Evolutionary conservation across 306 rosid species (phyloP), one percentile per base, ranked within the genome.

Genomic region (Trifolium repens): DNA sequence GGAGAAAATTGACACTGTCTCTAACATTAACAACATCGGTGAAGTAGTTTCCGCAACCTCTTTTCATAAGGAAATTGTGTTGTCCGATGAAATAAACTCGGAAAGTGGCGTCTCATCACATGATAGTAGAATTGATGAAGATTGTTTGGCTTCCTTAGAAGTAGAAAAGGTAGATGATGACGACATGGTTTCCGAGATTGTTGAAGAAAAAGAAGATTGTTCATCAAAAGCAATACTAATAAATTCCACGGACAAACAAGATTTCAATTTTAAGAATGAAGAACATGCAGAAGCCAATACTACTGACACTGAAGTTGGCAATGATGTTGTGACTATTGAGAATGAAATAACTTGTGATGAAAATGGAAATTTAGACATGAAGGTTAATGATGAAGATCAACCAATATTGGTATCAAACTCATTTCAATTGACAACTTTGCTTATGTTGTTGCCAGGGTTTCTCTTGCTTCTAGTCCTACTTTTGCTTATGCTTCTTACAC

Each of bases 21-120:
- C 37, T 19, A 22, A 71, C 5, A 42, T 7, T 19, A 35, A 54
- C 19, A 52, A 3, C 65, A 22, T 19, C 3, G 12, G 10, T 53
- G 75, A 71, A 54, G 75, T 53, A 22, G 37, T 53, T 4, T 68
- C 42, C 4, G 22, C 57, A 26, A 46, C 43, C 13, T 61, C 67
- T 1, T 15, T 61, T 61, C 42, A 61, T 2, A 80, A 84, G 42
- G 83, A 85, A 61, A 78, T 78, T 57, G 62, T 60, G 32, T 4
- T 78, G 0, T 71, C 62, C 2, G 80, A 82, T 39, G 67, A 74
- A 66, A 78, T 58, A 16, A 63, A 24, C 8, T 80, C 70, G 13
- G 85, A 78, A 73, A 84, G 74, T 54, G 77, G 16, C 0, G 19
- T 9, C 12, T 61, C 67, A 9, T 19, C 32, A 9, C 61, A 55